phyloP scores from a whole-genome alignment of 2,329 filamentous ascomycete species.

The Ophiostoma australiae region DNA sequence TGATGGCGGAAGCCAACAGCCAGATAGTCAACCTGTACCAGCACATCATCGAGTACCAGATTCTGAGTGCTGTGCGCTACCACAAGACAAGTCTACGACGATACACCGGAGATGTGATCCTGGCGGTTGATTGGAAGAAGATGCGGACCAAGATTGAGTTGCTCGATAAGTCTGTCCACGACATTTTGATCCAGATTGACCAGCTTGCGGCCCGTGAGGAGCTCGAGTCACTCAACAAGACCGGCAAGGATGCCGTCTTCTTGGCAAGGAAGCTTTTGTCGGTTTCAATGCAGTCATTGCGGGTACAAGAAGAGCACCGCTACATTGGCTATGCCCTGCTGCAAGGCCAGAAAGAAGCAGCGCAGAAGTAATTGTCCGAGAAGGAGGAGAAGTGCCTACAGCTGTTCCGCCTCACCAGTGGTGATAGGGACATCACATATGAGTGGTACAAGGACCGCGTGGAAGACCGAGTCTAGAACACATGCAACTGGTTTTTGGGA shows the following conservation, averaged over 20 bases:
- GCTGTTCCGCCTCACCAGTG: background rate
- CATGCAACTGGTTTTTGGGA: background rate
- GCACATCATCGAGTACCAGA: constrained; percentile 1
- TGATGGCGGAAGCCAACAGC: background rate
- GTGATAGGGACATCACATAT: background rate
- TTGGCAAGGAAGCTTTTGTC: background rate
- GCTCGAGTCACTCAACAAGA: background rate
- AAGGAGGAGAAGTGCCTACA: background rate
- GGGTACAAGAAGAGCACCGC: background rate
- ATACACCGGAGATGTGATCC: background rate
- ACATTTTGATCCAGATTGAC: background rate
- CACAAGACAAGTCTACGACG: background rate
- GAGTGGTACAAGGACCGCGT: constrained; percentile 3
- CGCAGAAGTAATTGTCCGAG: background rate
- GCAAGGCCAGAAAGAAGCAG: background rate
- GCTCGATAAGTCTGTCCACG: background rate
- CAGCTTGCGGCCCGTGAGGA: background rate
- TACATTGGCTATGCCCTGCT: background rate
- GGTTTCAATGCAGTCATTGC: background rate
- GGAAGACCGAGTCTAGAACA: background rate
- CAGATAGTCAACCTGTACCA: background rate
- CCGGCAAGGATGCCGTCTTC: background rate
- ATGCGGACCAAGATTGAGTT: background rate
- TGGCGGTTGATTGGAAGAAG: background rate
- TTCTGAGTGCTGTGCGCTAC: background rate